Evolutionary conservation across 192 early-diverging fungal species (phyloP), one percentile per base, ranked within the genome.

Genomic region (Ambispora gerdemannii): DNA sequence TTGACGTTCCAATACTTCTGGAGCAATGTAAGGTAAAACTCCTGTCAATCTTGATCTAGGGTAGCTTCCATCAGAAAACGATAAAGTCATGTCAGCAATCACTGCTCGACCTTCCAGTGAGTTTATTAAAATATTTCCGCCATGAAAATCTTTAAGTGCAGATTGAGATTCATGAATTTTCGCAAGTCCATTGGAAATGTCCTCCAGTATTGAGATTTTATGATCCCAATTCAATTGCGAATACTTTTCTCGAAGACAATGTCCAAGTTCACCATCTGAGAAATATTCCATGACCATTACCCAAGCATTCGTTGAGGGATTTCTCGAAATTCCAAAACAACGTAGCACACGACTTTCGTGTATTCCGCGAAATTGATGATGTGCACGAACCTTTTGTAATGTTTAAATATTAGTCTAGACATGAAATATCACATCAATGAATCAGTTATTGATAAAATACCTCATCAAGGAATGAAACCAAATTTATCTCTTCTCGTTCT

Each of bases 121-220:
- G 13, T 20, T 20, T 13, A 58, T 58, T 28, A 58, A 30, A 58
- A 58, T 58, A 58, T 58, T 58, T 2, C 55, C 55, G 24, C 55
- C 55, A 58, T 58, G 55, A 58, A 58, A 30, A 58, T 43, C 38
- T 43, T 43, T 43, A 10, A 43, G 15, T 6, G 38, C 38, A 6
- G 15, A 43, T 43, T 43, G 38, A 10, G 38, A 43, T 10, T 43
- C 15, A 15, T 43, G 38, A 43, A 43, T 43, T 43, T 15, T 43
- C 7, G 38, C 38, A 43, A 43, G 38, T 15, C 38, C 38, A 43
- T 43, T 43, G 7, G 38, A 6, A 15, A 43, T 43, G 15, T 43
- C 38, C 15, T 43, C 38, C 15, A 43, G 38, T 6, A 43, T 43
- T 6, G 38, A 43, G 6, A 43, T 43, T 43, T 43, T 43, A 15